Conservation (phyloP, 176 grass and related monocot species). For the Eragrostis nindensis region DNA sequence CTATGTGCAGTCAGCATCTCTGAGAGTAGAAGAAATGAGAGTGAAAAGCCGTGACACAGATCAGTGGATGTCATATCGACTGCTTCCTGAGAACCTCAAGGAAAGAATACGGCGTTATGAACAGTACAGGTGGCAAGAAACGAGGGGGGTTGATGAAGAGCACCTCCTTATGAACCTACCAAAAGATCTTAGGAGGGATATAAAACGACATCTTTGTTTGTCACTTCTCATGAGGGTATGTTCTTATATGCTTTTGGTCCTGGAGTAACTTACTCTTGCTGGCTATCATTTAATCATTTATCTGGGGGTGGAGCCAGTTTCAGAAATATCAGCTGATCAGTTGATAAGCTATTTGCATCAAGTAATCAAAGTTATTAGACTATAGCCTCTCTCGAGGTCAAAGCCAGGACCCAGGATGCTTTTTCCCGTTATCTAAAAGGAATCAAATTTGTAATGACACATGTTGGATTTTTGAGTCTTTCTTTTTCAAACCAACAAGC, state of each 20-base stretch:
- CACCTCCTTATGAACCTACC: slow-evolving; percentile 74
- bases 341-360: not conserved
- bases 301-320: not conserved
- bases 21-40: slow-evolving; percentile 89
- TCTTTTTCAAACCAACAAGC: not conserved
- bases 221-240: slow-evolving; percentile 85
- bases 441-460: not conserved
- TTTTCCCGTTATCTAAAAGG: not conserved
- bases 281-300: not conserved
- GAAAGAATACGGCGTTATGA: slow-evolving; percentile 86
- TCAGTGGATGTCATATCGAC: slow-evolving; percentile 85
- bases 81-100: slow-evolving; percentile 80
- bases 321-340: not conserved
- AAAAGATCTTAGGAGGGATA: slow-evolving; percentile 86
- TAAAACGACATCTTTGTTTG: slow-evolving; percentile 91
- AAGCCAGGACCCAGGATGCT: too few relatives aligned
- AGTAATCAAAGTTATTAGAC: not conserved
- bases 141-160: slow-evolving; percentile 88
- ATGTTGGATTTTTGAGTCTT: not conserved
- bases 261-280: slow-evolving; percentile 12
- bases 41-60: slow-evolving; percentile 78
- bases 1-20: slow-evolving; percentile 72
- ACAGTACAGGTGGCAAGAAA: slow-evolving; percentile 95
- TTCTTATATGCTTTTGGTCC: slow-evolving; percentile 7
- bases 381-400: too few relatives aligned